Conservation (phyloP, 2,329 filamentous ascomycete species). For the Penicillium sp. region DNA sequence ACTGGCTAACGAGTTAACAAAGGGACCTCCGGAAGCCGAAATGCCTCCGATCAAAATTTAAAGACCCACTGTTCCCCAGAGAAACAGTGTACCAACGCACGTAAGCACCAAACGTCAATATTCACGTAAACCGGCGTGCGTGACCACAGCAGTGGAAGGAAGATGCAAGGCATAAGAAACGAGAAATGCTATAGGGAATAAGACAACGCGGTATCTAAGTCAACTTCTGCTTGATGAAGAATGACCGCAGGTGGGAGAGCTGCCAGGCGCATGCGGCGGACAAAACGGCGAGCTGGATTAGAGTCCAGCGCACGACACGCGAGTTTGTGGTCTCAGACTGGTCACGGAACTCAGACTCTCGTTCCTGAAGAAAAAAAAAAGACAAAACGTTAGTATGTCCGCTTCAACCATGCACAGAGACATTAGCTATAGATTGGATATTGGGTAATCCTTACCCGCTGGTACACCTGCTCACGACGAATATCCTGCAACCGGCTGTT, state of each 20-base stretch:
- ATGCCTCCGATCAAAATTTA: not conserved
- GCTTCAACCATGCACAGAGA: not conserved
- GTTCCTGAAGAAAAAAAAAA: slow-evolving; percentile 61
- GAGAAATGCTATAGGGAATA: slow-evolving; percentile 7
- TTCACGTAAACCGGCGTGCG: slow-evolving; percentile 12
- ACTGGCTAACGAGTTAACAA: not conserved
- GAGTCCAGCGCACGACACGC: slow-evolving; percentile 88
- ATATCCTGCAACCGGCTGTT: slow-evolving; percentile 86
- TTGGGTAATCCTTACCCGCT: slow-evolving; percentile 61
- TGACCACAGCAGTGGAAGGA: slow-evolving; percentile 10
- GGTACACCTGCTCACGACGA: slow-evolving; percentile 91
- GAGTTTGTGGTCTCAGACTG: slow-evolving; percentile 92
- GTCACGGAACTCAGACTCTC: slow-evolving; percentile 96
- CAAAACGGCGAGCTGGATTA: slow-evolving; percentile 83
- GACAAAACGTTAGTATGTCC: not conserved
- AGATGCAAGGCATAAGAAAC: slow-evolving; percentile 19
- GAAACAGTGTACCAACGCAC: slow-evolving; percentile 4
- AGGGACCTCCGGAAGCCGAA: not conserved
- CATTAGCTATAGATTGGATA: not conserved
- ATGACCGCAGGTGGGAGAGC: slow-evolving; percentile 86
- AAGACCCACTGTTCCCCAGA: not conserved
- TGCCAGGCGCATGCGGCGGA: slow-evolving; percentile 94
- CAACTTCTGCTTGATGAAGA: slow-evolving; percentile 99
- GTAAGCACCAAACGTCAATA: slow-evolving; percentile 11
- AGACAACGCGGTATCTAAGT: slow-evolving; percentile 56